A percentile compares a stretch with the other conserved stretches of the same genome.
Conservation (phyloP, 305 asterid species). For the Coffea humblotiana region DNA sequence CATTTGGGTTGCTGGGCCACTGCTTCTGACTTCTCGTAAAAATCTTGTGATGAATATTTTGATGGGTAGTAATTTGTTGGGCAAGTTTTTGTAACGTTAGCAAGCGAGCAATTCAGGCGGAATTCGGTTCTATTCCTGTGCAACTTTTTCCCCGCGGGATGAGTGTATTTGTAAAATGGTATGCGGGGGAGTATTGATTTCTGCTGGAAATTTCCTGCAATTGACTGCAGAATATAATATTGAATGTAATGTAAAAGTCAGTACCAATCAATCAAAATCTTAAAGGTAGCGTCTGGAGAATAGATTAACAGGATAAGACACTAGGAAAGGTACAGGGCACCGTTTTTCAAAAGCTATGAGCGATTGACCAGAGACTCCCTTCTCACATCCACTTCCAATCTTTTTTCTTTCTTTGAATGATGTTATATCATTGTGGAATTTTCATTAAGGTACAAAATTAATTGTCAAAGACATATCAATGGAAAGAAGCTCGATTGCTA, state of each 20-base stretch:
- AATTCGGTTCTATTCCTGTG: neutral
- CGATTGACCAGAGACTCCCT: neutral
- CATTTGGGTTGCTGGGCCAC: constrained; percentile 38
- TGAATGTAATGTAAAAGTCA: neutral
- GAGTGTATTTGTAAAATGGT: neutral
- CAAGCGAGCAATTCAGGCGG: constrained; percentile 11
- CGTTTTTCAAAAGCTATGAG: neutral
- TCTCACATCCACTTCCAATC: too few species aligned
- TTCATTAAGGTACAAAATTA: neutral
- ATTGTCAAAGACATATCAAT: too few species aligned
- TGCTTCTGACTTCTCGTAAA: neutral
- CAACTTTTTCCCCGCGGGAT: neutral
- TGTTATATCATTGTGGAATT: neutral
- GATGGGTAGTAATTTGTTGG: constrained; percentile 10
- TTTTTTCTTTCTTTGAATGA: too few species aligned
- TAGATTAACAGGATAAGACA: neutral
- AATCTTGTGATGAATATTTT: neutral
- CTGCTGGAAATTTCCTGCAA: neutral
- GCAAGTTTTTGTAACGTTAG: constrained; percentile 3
- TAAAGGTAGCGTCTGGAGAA: neutral
- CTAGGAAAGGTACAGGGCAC: neutral
- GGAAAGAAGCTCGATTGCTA: too few species aligned
- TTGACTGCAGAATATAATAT: neutral
- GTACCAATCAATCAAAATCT: neutral
- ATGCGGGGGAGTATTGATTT: constrained; percentile 1